phyloP scores from a whole-genome alignment of 176 grass and related monocot species.

The Musa acuminata region DNA sequence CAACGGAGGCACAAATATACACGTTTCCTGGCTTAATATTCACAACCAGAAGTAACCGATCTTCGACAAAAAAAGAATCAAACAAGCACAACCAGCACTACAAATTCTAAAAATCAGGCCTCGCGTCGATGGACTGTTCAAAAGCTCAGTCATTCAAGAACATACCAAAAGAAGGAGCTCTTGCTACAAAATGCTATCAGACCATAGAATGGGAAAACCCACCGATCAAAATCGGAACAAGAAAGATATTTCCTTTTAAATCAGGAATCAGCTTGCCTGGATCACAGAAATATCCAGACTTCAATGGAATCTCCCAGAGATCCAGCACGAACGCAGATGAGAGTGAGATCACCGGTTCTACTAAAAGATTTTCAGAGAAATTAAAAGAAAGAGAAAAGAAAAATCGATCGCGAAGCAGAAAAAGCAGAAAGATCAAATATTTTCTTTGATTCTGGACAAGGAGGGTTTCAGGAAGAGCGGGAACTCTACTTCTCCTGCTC shows the following conservation, averaged over 20 bases:
- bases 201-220: no score
- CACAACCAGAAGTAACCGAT: not conserved
- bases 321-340: not conserved
- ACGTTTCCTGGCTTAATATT: not conserved
- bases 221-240: not conserved
- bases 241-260: not conserved
- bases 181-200: no score
- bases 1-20: not conserved
- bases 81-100: not conserved
- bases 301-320: not conserved
- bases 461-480: not conserved
- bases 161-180: no score
- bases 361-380: not conserved
- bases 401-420: not conserved
- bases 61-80: not conserved
- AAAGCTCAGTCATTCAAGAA: no score
- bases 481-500: constrained; percentile 28
- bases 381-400: not conserved
- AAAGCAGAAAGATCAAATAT: not conserved
- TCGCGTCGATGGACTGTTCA: not conserved
- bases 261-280: not conserved
- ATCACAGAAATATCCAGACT: not conserved
- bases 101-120: not conserved
- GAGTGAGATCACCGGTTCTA: not conserved
- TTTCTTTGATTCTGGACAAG: not conserved